Percentiles rank a stretch among this genome's conserved stretches.
Conservation (phyloP, 2,329 filamentous ascomycete species). For the Lecanosticta acicola region DNA sequence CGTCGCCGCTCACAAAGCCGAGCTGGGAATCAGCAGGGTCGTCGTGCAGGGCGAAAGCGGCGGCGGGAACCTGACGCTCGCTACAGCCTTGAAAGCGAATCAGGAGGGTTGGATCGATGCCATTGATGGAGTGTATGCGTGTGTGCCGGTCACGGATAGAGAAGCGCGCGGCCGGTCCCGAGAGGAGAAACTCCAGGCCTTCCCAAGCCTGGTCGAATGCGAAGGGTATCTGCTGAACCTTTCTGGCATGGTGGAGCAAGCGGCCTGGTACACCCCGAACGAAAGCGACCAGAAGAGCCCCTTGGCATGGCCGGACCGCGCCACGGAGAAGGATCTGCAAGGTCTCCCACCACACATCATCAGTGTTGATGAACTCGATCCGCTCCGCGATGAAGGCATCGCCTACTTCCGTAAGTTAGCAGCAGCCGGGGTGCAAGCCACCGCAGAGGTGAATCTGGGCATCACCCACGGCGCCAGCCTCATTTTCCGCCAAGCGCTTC, state of each 20-base stretch:
- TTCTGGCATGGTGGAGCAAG: slow-evolving; percentile 10
- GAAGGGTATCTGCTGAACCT: slow-evolving; percentile 26
- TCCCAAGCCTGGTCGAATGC: slow-evolving; percentile 26
- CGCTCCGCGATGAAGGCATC: slow-evolving; percentile 28
- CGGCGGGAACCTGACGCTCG: slow-evolving; percentile 28
- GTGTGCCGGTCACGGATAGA: slow-evolving; percentile 13
- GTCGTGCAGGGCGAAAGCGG: slow-evolving; percentile 31
- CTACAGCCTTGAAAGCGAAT: slow-evolving; percentile 26
- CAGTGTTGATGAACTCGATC: slow-evolving; percentile 30
- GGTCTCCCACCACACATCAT: slow-evolving; percentile 27
- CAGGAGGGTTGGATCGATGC: slow-evolving; percentile 24
- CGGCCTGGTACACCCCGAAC: slow-evolving; percentile 13
- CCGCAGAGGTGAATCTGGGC: slow-evolving; percentile 26
- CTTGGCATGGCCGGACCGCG: slow-evolving; percentile 30
- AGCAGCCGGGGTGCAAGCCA: slow-evolving; percentile 24
- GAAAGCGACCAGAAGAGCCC: slow-evolving; percentile 17
- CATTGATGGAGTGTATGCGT: slow-evolving; percentile 25
- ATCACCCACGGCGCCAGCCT: slow-evolving; percentile 21
- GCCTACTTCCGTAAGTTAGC: slow-evolving; percentile 23
- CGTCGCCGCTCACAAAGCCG: slow-evolving; percentile 18
- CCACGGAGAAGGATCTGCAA: slow-evolving; percentile 23
- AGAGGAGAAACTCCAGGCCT: slow-evolving; percentile 9
- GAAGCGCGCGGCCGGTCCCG: slow-evolving; percentile 16
- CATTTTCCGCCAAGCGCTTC: slow-evolving; percentile 25
- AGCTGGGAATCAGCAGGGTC: slow-evolving; percentile 24